phyloP scores from a whole-genome alignment of 176 grass and related monocot species.

The Neostapfia colusana region DNA sequence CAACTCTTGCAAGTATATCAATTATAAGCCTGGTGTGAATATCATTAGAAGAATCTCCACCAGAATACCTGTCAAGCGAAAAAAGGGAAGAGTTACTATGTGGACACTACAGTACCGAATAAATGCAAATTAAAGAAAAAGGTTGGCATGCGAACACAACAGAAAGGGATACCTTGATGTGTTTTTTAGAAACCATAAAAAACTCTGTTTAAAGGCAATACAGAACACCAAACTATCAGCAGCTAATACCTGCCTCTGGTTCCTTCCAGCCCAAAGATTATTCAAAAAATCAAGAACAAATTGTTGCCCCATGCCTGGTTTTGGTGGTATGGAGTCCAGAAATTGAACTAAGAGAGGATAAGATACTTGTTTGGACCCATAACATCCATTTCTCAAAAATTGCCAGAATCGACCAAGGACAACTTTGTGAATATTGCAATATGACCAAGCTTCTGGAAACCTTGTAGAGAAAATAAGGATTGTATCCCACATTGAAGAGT shows the following conservation, averaged over 20 bases:
- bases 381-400: slow-evolving; percentile 87
- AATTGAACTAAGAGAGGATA: slow-evolving; percentile 77
- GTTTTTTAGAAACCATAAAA: slow-evolving; percentile 72
- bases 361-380: slow-evolving; percentile 82
- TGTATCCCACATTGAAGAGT: slow-evolving; percentile 89
- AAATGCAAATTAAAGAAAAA: slow-evolving; percentile 44
- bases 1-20: slow-evolving; percentile 59
- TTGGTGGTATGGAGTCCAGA: slow-evolving; percentile 72
- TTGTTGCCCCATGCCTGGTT: slow-evolving; percentile 55
- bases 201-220: slow-evolving; percentile 63
- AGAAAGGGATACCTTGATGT: slow-evolving; percentile 62
- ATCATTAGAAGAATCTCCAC: slow-evolving; percentile 43
- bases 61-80: slow-evolving; percentile 57
- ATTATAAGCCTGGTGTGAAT: slow-evolving; percentile 53
- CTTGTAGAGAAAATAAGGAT: slow-evolving; percentile 72
- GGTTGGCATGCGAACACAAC: no score
- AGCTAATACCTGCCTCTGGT: slow-evolving; percentile 60
- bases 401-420: slow-evolving; percentile 66
- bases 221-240: slow-evolving; percentile 70
- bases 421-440: slow-evolving; percentile 77
- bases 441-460: slow-evolving; percentile 84
- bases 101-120: slow-evolving; percentile 5
- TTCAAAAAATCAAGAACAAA: slow-evolving; percentile 77
- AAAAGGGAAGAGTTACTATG: neutral
- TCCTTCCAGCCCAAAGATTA: slow-evolving; percentile 87